These are phyloP conservation scores for Candida schatavii DNA, from an alignment of 805 yeast genomes.

Conservation along the genomic window DNA sequence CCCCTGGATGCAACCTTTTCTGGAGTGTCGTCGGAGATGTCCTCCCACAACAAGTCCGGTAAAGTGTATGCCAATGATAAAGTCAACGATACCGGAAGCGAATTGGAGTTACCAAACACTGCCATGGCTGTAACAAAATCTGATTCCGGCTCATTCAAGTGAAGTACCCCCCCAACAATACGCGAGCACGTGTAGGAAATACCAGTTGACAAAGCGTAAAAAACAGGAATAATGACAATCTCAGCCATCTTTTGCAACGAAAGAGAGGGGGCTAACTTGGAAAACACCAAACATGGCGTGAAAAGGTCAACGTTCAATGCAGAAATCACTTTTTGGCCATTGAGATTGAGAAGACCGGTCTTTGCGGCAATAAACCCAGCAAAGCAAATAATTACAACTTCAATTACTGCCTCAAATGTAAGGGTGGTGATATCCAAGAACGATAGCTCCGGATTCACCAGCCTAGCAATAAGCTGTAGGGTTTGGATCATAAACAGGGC, in stretches of 20 bases:
- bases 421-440: conserved; percentile 52
- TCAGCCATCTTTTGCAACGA: conserved; percentile 77
- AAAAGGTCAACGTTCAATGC: conserved; percentile 83
- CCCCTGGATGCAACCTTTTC: conserved; percentile 79
- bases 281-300: conserved; percentile 92
- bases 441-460: conserved; percentile 24
- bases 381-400: conserved; percentile 81
- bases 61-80: conserved; percentile 73
- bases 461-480: neutral
- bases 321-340: conserved; percentile 76
- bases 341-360: conserved; percentile 62
- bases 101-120: conserved; percentile 93
- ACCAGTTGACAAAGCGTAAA: conserved; percentile 78
- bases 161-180: conserved; percentile 49
- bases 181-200: conserved; percentile 67
- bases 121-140: conserved; percentile 97
- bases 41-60: conserved; percentile 76
- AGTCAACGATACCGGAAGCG: conserved; percentile 88
- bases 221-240: conserved; percentile 77
- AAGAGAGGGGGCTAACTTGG: conserved; percentile 66
- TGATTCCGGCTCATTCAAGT: conserved; percentile 68
- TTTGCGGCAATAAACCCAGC: conserved; percentile 86
- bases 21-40: conserved; percentile 59
- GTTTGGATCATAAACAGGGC: neutral
- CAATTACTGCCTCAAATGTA: conserved; percentile 88